A percentile compares a stretch with the other conserved stretches of the same genome.
Conservation (phyloP, 225 moss, liverwort and hornwort species). For the Physcomitrium patens region DNA sequence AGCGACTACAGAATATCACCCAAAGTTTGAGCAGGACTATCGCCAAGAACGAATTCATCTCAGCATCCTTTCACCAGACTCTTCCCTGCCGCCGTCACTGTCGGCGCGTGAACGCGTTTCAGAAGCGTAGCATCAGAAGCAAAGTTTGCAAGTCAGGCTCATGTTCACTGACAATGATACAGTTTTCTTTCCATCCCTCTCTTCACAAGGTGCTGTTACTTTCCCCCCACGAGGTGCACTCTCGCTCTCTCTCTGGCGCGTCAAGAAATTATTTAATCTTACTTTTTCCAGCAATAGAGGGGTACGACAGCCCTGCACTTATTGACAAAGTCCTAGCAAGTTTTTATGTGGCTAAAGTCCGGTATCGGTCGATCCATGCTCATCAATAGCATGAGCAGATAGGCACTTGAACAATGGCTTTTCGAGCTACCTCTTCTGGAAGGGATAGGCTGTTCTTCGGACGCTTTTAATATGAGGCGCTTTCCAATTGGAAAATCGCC, state of each 20-base stretch:
- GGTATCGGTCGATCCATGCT: background rate
- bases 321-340: no score
- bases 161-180: background rate
- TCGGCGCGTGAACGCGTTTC: background rate
- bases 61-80: conserved; percentile 6
- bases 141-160: conserved; percentile 1
- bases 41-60: conserved; percentile 15
- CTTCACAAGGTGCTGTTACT: no score
- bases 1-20: background rate
- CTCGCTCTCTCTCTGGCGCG: no score
- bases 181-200: no score
- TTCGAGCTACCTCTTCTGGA: conserved; percentile 8
- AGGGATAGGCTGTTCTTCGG: background rate
- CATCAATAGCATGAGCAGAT: background rate
- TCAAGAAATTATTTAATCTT: no score
- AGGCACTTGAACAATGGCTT: background rate
- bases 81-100: conserved; percentile 11
- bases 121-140: background rate
- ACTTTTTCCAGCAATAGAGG: no score
- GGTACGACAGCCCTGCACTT: no score
- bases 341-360: background rate
- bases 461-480: background rate
- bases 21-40: background rate
- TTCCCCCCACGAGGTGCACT: no score
- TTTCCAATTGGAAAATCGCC: background rate